Conservation (phyloP, 106 monocot species). For the Acorus gramineus region DNA sequence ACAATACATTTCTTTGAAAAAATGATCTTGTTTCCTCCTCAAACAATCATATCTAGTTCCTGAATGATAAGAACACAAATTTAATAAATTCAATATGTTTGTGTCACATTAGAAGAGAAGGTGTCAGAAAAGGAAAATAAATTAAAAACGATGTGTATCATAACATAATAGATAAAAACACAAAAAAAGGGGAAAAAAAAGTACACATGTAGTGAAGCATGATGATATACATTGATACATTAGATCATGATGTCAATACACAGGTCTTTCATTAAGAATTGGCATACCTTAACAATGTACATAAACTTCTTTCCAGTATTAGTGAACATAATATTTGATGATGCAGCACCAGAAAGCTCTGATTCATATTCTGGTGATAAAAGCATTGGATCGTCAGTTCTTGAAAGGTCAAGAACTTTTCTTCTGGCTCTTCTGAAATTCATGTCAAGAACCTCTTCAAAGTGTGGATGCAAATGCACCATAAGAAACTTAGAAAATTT, state of each 20-base stretch:
- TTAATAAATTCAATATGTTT: no score
- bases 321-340: slow-evolving; percentile 53
- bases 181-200: not conserved
- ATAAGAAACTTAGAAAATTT: slow-evolving; percentile 82
- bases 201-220: not conserved
- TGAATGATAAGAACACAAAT: no score
- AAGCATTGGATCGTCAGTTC: slow-evolving; percentile 28
- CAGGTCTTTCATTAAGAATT: no score
- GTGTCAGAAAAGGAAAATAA: no score
- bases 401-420: slow-evolving; percentile 52
- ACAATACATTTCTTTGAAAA: no score
- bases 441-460: slow-evolving; percentile 87
- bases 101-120: no score
- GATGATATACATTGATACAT: no score
- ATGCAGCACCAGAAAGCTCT: slow-evolving; percentile 26
- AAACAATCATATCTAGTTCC: no score
- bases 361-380: slow-evolving; percentile 25
- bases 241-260: no score
- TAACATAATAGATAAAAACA: no score
- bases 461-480: slow-evolving; percentile 67
- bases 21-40: no score
- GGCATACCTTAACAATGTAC: slow-evolving; percentile 58
- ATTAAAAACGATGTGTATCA: no score
- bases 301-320: slow-evolving; percentile 76
- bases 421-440: slow-evolving; percentile 77